Evolutionary conservation across 176 grass and related monocot species (phyloP), one percentile per base, ranked within the genome.

Genomic region (Bothriochloa decipiens): DNA sequence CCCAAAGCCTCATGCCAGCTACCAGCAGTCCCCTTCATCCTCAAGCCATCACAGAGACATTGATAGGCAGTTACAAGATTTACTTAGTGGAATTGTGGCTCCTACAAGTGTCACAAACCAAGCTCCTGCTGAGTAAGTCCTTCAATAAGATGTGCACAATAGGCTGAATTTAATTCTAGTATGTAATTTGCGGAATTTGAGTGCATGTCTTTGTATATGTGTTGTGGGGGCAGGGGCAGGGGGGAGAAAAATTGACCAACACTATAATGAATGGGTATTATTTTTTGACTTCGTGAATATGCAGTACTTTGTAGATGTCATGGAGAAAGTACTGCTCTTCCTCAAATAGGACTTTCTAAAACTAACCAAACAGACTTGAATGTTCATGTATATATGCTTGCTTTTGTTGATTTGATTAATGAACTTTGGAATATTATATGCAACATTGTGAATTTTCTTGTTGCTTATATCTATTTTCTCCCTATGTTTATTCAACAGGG

Each of bases 51-150:
- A 82, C 37, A 84, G 47, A 61, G 68, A 88, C 70, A 80, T 83
- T 73, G 81, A 81, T 77, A 89, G 68, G 77, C 87, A 89, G 46
- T 87, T 87, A 68, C 53, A 58, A 50, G 85, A 78, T 73, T 78
- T 92, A 22, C 87, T 89, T 69, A 82, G 41, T 77, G 84, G 87
- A 47, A 86, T 84, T 6, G 16, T 70, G 43, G 47, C 73, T 78
- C 36, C 71, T 78, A 50, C 87, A 68, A 81, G 46, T 78, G 73
- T 72, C 10, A 50, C 45, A 10, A 61, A 78, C 32, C 71, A 89
- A 53, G 29, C 71, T 53, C 46, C 58, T 68, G 39, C 46, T 81
- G 80, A 72, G 91, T 92, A 87, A 92, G 87, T 89, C 64, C 28
- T 66, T 7, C 52, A 64, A 75, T 57, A 46, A 62, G 49, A 83